Conservation (phyloP, 2,329 filamentous ascomycete genomes). For the Setomelanomma holmii region DNA sequence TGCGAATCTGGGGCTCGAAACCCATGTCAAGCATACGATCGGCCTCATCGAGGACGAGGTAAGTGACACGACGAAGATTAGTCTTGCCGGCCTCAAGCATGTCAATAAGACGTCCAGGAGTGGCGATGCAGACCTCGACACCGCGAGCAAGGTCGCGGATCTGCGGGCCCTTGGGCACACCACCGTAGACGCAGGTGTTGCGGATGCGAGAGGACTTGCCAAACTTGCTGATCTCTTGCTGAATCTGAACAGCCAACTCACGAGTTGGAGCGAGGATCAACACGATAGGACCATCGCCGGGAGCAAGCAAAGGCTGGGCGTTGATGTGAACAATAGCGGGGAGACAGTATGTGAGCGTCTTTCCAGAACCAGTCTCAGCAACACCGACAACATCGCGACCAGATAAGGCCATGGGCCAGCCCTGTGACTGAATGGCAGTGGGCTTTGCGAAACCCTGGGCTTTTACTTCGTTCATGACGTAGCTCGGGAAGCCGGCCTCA, state of each 20-base stretch:
- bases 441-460: conserved; percentile 93
- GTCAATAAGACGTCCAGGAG: conserved; percentile 95
- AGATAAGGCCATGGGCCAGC: conserved; percentile 98
- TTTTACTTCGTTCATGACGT: conserved; percentile 99
- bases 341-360: conserved; percentile 97
- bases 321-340: conserved; percentile 99
- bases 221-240: conserved; percentile 98
- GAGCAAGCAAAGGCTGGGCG: conserved; percentile 92
- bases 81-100: conserved; percentile 99
- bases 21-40: conserved; percentile 99
- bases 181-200: conserved; percentile 98
- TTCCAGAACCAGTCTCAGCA: conserved; percentile 98
- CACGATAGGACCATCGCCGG: conserved; percentile 95
- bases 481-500: conserved; percentile 94
- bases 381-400: conserved; percentile 99
- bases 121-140: conserved; percentile 98
- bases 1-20: conserved; percentile 99
- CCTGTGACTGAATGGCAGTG: conserved; percentile 96
- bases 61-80: conserved; percentile 96
- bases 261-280: conserved; percentile 94
- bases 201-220: conserved; percentile 97
- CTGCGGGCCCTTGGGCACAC: conserved; percentile 96
- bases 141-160: conserved; percentile 93
- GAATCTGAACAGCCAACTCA: conserved; percentile 98
- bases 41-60: conserved; percentile 97